Evolutionary conservation across 2,329 filamentous ascomycete genomes (phyloP), one percentile per base, ranked within the genome.

Genomic region (Apiospora marii): DNA sequence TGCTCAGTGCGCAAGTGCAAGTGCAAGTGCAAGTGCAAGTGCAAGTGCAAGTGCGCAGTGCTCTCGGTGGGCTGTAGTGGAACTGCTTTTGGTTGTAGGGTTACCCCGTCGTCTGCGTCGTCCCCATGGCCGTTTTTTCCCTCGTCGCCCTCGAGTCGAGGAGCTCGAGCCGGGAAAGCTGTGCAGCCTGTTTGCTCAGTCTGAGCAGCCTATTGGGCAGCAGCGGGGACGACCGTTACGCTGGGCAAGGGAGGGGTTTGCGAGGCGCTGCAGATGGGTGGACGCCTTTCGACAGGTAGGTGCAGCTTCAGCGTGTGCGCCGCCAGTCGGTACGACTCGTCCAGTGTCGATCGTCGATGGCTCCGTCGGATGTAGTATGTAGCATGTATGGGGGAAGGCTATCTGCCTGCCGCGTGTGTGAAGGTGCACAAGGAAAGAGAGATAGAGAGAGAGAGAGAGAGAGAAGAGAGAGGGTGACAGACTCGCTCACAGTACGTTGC

Each of bases 251-350:
- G 44, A 70, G 34, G 46, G 68, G 68, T 70, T 70, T 70, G 68
- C 68, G 68, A 70, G 68, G 68, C 68, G 67, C 27, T 49, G 44
- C 27, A 69, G 67, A 69, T 49, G 67, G 44, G 34, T 64, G 58
- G 58, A 41, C 58, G 58, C 58, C 58, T 24, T 24, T 64, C 58
- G 41, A 41, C 58, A 64, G 58, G 34, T 64, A 64, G 58, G 58
- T 64, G 58, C 58, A 64, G 58, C 58, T 64, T 64, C 58, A 64
- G 58, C 58, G 30, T 64, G 58, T 64, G 58, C 58, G 58, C 58
- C 58, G 58, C 5, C 34, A 24, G 34, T 41, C 34, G 58, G 58
- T 64, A 64, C 58, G 58, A 64, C 58, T 64, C 58, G 58, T 64
- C 58, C 58, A 64, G 30, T 64, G 58, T 64, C 58, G 58, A 64